Evolutionary conservation across 139 green algal genomes (phyloP), one percentile per base, ranked within the genome.

Genomic region (Raphidocelis subcapitata): DNA sequence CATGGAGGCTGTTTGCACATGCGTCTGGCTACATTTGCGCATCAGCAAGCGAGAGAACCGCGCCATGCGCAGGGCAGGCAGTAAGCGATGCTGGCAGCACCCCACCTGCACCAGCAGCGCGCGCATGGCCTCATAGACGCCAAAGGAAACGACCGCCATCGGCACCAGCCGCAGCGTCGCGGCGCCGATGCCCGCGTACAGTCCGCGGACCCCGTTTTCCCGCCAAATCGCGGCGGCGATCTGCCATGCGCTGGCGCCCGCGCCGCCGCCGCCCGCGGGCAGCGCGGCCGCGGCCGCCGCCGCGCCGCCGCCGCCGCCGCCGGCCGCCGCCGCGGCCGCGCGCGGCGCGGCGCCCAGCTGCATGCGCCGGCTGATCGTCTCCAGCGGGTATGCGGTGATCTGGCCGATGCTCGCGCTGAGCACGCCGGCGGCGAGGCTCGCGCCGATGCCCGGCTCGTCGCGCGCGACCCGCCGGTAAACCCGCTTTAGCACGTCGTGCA

Each of bases 81-180:
- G n/a, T n/a, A n/a, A n/a, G n/a, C n/a, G n/a, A n/a, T n/a, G n/a
- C 41, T 49, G 41, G 12, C 41, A 49, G 41, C 8, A 12, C 8
- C 41, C 82, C 54, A 77, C 49, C 23, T 65, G 26, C 14, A 84
- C 49, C 23, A 90, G 18, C 29, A 66, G 52, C 32, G 35, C 52
- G 3, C 84, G 79, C 74, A 90, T 83, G 1, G 79, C 20, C 70
- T 97, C 92, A 60, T 97, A 97, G 0, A 84, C 85, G 20, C 86
- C 82, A 70, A 97, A 97, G 23, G 78, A 90, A 23, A 96, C 76
- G 10, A 84, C 77, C 3, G 92, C 90, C 83, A 93, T 92, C 1
- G 92, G 92, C 3, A 96, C 66, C 2, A 96, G 76, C 28, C 91
- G 87, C 29, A 95, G 49, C 8, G 80, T 89, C 32, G 87, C 84